Evolutionary conservation across 2,329 filamentous ascomycete genomes (phyloP), one percentile per base, ranked within the genome.

Genomic region (Alternaria sp.): DNA sequence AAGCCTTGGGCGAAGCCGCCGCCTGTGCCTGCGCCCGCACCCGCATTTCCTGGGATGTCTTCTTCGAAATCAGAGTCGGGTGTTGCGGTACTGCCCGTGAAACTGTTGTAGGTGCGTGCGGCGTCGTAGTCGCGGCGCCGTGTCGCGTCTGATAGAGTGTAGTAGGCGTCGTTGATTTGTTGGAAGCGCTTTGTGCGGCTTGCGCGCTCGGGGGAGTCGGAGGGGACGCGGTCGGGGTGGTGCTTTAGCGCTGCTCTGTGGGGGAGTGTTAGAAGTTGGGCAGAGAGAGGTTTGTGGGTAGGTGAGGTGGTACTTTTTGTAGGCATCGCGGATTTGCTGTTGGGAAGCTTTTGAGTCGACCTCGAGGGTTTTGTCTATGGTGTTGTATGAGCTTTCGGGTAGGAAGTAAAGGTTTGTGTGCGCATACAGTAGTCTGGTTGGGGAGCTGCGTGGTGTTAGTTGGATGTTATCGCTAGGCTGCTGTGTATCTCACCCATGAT

Each of bases 101-200:
- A 81, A 61, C 67, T 71, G 75, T 87, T 88, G 71, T 88, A 87
- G 55, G 76, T 82, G 40, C 91, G 87, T 62, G 93, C 89, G 57
- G 87, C 85, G 76, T 98, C 95, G 82, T 97, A 98, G 63, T 97
- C 93, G 65, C 89, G 86, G 57, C 95, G 89, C 26, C 95, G 88
- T 0, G 84, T 82, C 9, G 90, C 77, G 78, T 98, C 94, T 0
- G 92, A 97, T 26, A 98, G 89, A 0, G 92, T 94, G 80, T 93
- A 97, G 85, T 97, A 97, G 66, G 93, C 93, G 76, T 97, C 93
- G 82, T 96, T 97, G 74, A 97, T 92, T 69, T 92, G 88, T 80
- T 97, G 93, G 83, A 97, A 97, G 77, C 90, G 90, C 75, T 91
- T 92, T 6, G 96, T 99, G 74, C 94, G 91, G 12, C 87, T 81